These are phyloP conservation scores for Yamadazyma dendronema DNA, from an alignment of 1,139 yeast species.

Conservation along the genomic window DNA sequence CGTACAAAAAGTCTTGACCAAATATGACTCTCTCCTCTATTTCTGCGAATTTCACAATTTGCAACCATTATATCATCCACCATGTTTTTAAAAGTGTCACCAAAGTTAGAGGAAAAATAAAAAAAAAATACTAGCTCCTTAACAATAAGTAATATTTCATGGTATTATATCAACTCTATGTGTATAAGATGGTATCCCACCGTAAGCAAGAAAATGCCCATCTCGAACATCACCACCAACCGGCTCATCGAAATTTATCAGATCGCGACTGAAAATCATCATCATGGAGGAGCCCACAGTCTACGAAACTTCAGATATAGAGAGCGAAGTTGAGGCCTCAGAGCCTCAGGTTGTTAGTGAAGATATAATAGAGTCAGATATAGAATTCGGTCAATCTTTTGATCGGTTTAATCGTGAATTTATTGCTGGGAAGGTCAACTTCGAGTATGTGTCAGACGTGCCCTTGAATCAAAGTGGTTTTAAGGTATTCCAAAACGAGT, in stretches of 20 bases:
- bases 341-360: slow-evolving; percentile 12
- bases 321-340: slow-evolving; percentile 23
- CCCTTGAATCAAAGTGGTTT: slow-evolving; percentile 27
- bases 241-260: too few relatives aligned
- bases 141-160: too few relatives aligned
- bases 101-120: too few relatives aligned
- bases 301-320: slow-evolving; percentile 52
- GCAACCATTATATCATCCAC: not conserved
- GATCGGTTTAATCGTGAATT: slow-evolving; percentile 16
- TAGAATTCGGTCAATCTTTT: slow-evolving; percentile 23
- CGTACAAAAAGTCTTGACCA: too few relatives aligned
- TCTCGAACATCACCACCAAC: too few relatives aligned
- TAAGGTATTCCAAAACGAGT: slow-evolving; percentile 29
- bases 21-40: too few relatives aligned
- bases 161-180: too few relatives aligned
- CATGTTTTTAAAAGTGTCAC: too few relatives aligned
- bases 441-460: slow-evolving; percentile 33
- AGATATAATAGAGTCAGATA: slow-evolving; percentile 16
- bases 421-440: slow-evolving; percentile 24
- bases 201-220: too few relatives aligned
- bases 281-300: slow-evolving; percentile 28
- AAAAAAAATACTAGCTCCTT: too few relatives aligned
- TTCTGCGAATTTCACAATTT: not conserved
- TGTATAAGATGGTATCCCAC: too few relatives aligned
- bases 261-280: too few relatives aligned